A percentile compares a stretch with the other conserved stretches of the same genome.
Conservation (phyloP, 2,329 filamentous ascomycete genomes). For the Botrytis medusae region DNA sequence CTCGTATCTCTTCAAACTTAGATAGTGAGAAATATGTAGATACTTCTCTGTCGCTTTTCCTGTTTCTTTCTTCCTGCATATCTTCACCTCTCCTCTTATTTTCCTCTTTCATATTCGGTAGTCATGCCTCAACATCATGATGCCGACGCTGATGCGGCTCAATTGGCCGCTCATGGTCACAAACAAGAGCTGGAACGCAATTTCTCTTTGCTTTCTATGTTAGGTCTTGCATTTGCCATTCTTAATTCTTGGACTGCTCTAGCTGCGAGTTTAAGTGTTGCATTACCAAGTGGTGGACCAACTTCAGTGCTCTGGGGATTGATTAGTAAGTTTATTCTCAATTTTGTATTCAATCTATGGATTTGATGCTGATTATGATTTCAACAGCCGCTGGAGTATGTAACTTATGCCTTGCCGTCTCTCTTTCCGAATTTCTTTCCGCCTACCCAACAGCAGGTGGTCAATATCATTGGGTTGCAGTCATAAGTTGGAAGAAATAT, state of each 20-base stretch:
- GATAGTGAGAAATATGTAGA: neutral
- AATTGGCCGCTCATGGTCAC: slow-evolving; percentile 53
- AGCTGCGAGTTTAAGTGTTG: slow-evolving; percentile 46
- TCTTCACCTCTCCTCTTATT: neutral
- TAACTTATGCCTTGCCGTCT: slow-evolving; percentile 54
- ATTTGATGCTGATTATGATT: neutral
- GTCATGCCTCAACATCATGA: slow-evolving; percentile 8
- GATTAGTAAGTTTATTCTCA: slow-evolving; percentile 46
- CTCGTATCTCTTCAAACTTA: neutral
- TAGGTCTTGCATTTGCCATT: slow-evolving; percentile 59
- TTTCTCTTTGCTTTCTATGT: slow-evolving; percentile 56
- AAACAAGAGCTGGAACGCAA: slow-evolving; percentile 52
- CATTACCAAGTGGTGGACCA: slow-evolving; percentile 69
- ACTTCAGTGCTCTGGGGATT: slow-evolving; percentile 73
- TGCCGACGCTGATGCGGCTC: slow-evolving; percentile 37
- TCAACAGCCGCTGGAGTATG: slow-evolving; percentile 49
- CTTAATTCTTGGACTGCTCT: slow-evolving; percentile 59
- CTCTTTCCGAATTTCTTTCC: slow-evolving; percentile 58
- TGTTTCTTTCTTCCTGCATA: neutral
- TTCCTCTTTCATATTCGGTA: neutral
- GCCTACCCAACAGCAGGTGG: slow-evolving; percentile 56
- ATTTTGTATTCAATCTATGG: slow-evolving; percentile 28
- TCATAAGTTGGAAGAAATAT: slow-evolving; percentile 50
- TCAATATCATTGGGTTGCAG: slow-evolving; percentile 59
- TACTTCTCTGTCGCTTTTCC: neutral